Evolutionary conservation across 768 basidiomycete genomes (phyloP).

Genomic region (Leccinum rimulosum): DNA sequence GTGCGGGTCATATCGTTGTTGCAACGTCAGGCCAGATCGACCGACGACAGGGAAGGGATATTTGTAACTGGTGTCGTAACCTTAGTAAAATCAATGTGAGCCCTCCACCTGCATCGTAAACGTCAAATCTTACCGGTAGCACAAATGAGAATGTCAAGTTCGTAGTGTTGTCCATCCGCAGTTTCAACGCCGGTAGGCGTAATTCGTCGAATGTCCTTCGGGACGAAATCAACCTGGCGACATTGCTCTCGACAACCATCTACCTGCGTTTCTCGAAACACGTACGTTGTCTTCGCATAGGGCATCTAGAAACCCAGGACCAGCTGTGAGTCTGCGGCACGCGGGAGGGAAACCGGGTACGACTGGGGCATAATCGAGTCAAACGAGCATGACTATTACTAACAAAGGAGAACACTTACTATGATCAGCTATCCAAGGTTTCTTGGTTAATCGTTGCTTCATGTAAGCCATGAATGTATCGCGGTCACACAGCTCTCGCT

Average conservation of each 20-base stretch:
- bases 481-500: slow-evolving; percentile 31
- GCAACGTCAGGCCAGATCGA: slow-evolving; percentile 51
- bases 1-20: slow-evolving; percentile 52
- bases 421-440: slow-evolving; percentile 59
- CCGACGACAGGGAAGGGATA: slow-evolving; percentile 53
- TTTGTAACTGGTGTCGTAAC: slow-evolving; percentile 48
- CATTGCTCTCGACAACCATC: background rate
- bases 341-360: slow-evolving; percentile 56
- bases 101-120: background rate
- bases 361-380: slow-evolving; percentile 21
- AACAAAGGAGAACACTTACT: slow-evolving; percentile 2
- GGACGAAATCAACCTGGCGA: slow-evolving; percentile 43
- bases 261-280: background rate
- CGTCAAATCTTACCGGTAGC: slow-evolving; percentile 44
- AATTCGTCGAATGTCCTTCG: slow-evolving; percentile 20
- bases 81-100: background rate
- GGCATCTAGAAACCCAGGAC: slow-evolving; percentile 66
- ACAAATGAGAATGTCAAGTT: slow-evolving; percentile 60
- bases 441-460: slow-evolving; percentile 49
- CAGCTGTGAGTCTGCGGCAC: slow-evolving; percentile 66
- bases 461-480: slow-evolving; percentile 44
- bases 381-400: background rate
- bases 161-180: slow-evolving; percentile 49
- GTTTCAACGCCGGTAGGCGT: slow-evolving; percentile 56
- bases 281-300: background rate